A percentile compares a stretch with the other conserved stretches of the same genome.
Conservation (phyloP, 768 basidiomycete genomes). For the Xerocomellus dryophilus region DNA sequence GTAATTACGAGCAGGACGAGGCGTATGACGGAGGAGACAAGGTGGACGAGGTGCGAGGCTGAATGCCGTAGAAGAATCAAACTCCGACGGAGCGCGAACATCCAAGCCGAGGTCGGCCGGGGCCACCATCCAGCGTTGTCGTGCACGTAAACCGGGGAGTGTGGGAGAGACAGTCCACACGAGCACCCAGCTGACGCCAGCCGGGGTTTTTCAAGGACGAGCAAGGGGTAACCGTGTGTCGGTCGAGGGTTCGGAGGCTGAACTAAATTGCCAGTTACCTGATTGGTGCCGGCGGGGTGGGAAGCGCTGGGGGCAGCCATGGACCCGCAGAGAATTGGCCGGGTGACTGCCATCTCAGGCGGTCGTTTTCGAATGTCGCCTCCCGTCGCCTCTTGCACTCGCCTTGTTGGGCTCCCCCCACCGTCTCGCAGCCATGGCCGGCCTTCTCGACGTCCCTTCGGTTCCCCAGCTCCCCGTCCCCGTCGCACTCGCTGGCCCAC, state of each 20-base stretch:
- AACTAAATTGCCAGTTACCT: constrained; percentile 1
- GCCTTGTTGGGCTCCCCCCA: not conserved
- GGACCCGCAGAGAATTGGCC: constrained; percentile 12
- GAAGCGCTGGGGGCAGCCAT: not conserved
- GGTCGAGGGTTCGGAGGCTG: constrained; percentile 7
- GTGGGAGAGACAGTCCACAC: no score
- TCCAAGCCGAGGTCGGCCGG: constrained; percentile 16
- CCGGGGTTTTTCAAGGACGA: not conserved
- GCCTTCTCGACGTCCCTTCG: not conserved
- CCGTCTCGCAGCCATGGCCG: constrained; percentile 10
- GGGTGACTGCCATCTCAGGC: constrained; percentile 7
- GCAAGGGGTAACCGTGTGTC: not conserved
- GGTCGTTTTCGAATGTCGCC: constrained; percentile 1
- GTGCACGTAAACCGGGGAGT: not conserved
- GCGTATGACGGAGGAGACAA: constrained; percentile 34
- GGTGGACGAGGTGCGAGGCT: constrained; percentile 35
- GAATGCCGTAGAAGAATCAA: constrained; percentile 31
- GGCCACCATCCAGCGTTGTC: not conserved
- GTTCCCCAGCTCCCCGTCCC: constrained; percentile 40
- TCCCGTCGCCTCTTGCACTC: not conserved
- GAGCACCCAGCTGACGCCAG: not conserved
- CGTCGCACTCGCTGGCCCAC: constrained; percentile 32
- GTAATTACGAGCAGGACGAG: constrained; percentile 22
- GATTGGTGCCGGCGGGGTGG: constrained; percentile 9
- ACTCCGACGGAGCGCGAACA: constrained; percentile 37